These are phyloP conservation scores for Parietaria judaica DNA, from an alignment of 306 rosid species.

Conservation along the genomic window DNA sequence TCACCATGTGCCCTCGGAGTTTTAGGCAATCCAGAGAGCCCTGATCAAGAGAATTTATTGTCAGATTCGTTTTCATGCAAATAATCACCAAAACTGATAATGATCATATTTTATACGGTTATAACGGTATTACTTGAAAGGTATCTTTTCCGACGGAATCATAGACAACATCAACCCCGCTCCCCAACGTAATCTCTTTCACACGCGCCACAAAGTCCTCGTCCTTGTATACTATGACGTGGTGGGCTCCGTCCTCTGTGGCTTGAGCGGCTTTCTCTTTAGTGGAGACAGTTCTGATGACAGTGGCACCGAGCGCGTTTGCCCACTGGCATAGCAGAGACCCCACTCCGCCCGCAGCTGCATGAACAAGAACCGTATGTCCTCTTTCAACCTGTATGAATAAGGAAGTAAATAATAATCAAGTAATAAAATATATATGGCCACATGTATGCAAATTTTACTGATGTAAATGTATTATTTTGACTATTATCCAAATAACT, in stretches of 20 bases:
- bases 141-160: slow-evolving; percentile 95
- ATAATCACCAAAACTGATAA: too few relatives aligned
- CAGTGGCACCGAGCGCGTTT: slow-evolving; percentile 82
- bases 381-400: slow-evolving; percentile 62
- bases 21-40: slow-evolving; percentile 80
- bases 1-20: slow-evolving; percentile 65
- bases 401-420: neutral
- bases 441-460: neutral
- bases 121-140: slow-evolving; percentile 45
- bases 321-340: slow-evolving; percentile 96
- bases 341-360: slow-evolving; percentile 97
- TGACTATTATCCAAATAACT: too few relatives aligned
- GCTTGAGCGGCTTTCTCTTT: slow-evolving; percentile 88
- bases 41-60: slow-evolving; percentile 24
- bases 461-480: too few relatives aligned
- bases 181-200: slow-evolving; percentile 65
- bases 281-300: slow-evolving; percentile 79
- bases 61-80: neutral
- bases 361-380: slow-evolving; percentile 72
- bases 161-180: slow-evolving; percentile 85
- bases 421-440: neutral
- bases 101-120: too few relatives aligned
- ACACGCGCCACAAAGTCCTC: slow-evolving; percentile 80
- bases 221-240: slow-evolving; percentile 57
- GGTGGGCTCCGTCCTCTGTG: slow-evolving; percentile 84